phyloP scores from a whole-genome alignment of 805 yeast genomes.

The Yamadazyma akitaensis region DNA sequence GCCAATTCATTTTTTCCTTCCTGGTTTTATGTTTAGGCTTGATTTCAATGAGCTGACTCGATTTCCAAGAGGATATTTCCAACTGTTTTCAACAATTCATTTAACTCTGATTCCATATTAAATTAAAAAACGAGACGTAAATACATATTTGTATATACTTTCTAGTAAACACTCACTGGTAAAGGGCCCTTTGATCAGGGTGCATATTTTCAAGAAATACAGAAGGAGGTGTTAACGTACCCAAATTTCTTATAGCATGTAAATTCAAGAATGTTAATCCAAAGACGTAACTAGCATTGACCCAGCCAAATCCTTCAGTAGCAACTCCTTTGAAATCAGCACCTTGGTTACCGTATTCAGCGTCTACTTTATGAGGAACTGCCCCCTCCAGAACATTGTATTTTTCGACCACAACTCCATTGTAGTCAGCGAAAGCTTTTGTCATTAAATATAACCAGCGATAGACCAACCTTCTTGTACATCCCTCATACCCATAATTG shows the following conservation, averaged over 20 bases:
- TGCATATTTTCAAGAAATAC: constrained; percentile 53
- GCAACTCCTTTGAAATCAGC: constrained; percentile 89
- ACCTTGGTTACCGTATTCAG: constrained; percentile 97
- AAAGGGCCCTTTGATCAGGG: constrained; percentile 33
- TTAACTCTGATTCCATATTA: too few species aligned
- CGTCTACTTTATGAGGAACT: constrained; percentile 88
- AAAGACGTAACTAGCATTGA: constrained; percentile 76
- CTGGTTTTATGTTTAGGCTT: too few species aligned
- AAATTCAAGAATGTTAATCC: constrained; percentile 67
- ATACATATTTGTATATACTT: not conserved
- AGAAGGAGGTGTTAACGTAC: constrained; percentile 71
- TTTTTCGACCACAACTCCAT: constrained; percentile 94
- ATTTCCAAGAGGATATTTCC: too few species aligned
- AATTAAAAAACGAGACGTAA: not conserved
- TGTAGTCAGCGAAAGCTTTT: constrained; percentile 83
- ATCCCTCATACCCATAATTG: constrained; percentile 64
- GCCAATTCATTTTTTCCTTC: too few species aligned
- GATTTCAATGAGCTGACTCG: too few species aligned
- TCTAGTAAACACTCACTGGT: constrained; percentile 5
- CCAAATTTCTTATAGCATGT: constrained; percentile 72
- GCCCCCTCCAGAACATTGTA: constrained; percentile 82
- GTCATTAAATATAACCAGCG: constrained; percentile 92
- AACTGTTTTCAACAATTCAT: too few species aligned
- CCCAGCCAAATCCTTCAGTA: constrained; percentile 98
- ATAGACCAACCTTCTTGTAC: constrained; percentile 69